These are phyloP conservation scores for Hysterangium stoloniferum DNA, from an alignment of 768 basidiomycete genomes.

Conservation along the genomic window DNA sequence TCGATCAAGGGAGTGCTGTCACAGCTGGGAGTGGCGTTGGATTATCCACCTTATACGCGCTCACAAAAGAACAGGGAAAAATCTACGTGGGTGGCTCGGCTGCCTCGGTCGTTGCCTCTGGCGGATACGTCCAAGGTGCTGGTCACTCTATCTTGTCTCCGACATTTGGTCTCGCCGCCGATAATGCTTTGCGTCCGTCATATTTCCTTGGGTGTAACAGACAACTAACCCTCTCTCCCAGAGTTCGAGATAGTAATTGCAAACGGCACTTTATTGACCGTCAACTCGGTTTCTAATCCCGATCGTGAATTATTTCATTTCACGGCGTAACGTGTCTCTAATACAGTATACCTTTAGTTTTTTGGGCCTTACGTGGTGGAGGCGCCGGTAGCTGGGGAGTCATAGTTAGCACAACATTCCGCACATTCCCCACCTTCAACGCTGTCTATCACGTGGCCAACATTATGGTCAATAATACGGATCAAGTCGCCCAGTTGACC, in stretches of 20 bases:
- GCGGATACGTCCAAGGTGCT: slow-evolving; percentile 28
- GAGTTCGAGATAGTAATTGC: slow-evolving; percentile 26
- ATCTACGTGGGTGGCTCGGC: slow-evolving; percentile 22
- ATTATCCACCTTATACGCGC: slow-evolving; percentile 17
- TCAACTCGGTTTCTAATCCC: slow-evolving; percentile 20
- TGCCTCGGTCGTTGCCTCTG: slow-evolving; percentile 22
- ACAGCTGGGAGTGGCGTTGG: slow-evolving; percentile 25
- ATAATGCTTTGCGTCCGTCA: slow-evolving; percentile 17
- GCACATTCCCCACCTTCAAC: slow-evolving; percentile 28
- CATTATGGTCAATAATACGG: not conserved
- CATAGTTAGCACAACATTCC: slow-evolving; percentile 28
- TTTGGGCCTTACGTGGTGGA: slow-evolving; percentile 16
- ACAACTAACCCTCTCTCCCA: not conserved
- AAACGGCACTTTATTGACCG: slow-evolving; percentile 21
- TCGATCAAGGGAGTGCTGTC: slow-evolving; percentile 21
- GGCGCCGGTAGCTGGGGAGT: slow-evolving; percentile 30
- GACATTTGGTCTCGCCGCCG: slow-evolving; percentile 21
- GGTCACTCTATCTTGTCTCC: slow-evolving; percentile 24
- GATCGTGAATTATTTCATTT: slow-evolving; percentile 17
- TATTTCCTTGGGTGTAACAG: not conserved
- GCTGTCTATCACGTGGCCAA: slow-evolving; percentile 1
- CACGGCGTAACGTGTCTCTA: not conserved
- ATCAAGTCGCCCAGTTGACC: not conserved
- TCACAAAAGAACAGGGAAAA: slow-evolving; percentile 18
- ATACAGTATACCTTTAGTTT: slow-evolving; percentile 12